These are phyloP conservation scores for Artomyces pyxidatus DNA, from an alignment of 768 basidiomycete species.

Conservation along the genomic window DNA sequence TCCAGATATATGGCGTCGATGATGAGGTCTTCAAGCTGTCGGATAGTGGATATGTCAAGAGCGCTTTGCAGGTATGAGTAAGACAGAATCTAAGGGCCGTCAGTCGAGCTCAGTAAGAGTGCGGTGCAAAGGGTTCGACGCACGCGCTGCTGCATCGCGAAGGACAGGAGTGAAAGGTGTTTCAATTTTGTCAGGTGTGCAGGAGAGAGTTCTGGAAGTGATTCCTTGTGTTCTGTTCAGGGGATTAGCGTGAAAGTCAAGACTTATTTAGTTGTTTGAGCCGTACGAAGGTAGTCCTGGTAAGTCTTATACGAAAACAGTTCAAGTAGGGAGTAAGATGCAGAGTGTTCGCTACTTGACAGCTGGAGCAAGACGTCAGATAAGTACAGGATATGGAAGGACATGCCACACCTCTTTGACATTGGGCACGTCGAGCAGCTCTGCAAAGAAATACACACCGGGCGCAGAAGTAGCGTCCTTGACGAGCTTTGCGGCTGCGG, in stretches of 20 bases:
- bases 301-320: constrained; percentile 90
- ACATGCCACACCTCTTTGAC: constrained; percentile 66
- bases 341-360: constrained; percentile 52
- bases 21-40: constrained; percentile 92
- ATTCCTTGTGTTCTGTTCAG: constrained; percentile 51
- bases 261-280: too few relatives aligned
- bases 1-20: constrained; percentile 95
- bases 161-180: constrained; percentile 84
- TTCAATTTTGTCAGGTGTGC: constrained; percentile 84
- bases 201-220: constrained; percentile 57
- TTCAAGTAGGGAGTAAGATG: constrained; percentile 58
- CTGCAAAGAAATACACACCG: constrained; percentile 88
- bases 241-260: too few relatives aligned
- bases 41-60: constrained; percentile 70
- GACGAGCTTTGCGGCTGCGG: constrained; percentile 83
- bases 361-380: constrained; percentile 42
- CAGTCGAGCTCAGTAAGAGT: neutral
- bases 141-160: constrained; percentile 73
- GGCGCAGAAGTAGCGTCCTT: constrained; percentile 82
- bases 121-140: constrained; percentile 19
- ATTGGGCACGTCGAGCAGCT: constrained; percentile 74
- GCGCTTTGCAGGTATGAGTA: constrained; percentile 64
- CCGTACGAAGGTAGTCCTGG: constrained; percentile 67
- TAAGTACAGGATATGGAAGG: neutral
- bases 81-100: constrained; percentile 56